phyloP scores from a whole-genome alignment of 2,329 filamentous ascomycete genomes.

The Cercospora sp. region DNA sequence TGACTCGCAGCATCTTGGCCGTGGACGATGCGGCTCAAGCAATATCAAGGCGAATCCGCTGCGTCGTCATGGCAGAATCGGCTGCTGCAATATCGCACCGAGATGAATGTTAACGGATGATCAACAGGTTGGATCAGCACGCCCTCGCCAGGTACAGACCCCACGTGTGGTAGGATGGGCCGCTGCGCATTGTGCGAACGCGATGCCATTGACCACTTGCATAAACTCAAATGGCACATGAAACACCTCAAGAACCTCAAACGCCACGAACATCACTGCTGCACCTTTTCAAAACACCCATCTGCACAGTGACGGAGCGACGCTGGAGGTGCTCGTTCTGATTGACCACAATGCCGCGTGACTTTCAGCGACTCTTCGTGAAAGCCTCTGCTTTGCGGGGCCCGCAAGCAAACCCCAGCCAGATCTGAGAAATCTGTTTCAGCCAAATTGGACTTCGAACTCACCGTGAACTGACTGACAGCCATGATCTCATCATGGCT shows the following conservation, averaged over 20 bases:
- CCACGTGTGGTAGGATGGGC: not conserved
- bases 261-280: not conserved
- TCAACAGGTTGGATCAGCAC: not conserved
- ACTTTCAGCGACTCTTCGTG: not conserved
- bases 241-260: not conserved
- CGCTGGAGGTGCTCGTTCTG: not conserved
- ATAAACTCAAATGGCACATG: not conserved
- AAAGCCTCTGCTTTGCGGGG: not conserved
- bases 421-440: conserved; percentile 12
- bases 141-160: not conserved
- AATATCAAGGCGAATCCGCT: not conserved
- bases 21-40: not conserved
- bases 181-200: not conserved
- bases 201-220: not conserved
- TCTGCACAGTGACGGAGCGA: not conserved
- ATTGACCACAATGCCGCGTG: not conserved
- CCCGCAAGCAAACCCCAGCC: conserved; percentile 1
- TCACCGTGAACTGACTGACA: not conserved
- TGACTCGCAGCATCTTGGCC: not conserved
- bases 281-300: not conserved
- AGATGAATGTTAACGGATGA: not conserved
- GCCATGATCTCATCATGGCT: conserved; percentile 5
- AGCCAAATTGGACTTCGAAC: conserved; percentile 6
- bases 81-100: not conserved
- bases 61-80: not conserved